Evolutionary conservation across 495 filamentous ascomycete species (phyloP).

Genomic region (Hypoxylon fragiforme): DNA sequence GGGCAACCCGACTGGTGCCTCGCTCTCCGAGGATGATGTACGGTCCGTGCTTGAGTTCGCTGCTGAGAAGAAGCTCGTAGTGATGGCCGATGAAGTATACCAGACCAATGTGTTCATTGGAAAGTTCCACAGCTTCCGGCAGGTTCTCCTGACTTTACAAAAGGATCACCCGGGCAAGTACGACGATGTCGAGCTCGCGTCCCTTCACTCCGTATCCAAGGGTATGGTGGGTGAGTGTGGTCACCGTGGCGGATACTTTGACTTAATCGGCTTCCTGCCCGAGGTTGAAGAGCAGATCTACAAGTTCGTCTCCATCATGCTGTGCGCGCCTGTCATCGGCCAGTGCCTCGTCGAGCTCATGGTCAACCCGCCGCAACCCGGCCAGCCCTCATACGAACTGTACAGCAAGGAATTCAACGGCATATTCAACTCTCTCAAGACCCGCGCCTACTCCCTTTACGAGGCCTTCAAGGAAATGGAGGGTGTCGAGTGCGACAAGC

Average conservation of each 20-base stretch:
- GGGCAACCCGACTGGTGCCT: slow-evolving; percentile 94
- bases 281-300: slow-evolving; percentile 92
- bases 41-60: slow-evolving; percentile 81
- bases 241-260: slow-evolving; percentile 96
- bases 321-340: slow-evolving; percentile 92
- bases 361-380: slow-evolving; percentile 87
- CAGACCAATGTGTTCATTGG: slow-evolving; percentile 97
- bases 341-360: slow-evolving; percentile 96
- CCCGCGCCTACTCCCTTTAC: slow-evolving; percentile 82
- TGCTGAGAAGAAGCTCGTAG: slow-evolving; percentile 79
- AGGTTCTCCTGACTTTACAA: slow-evolving; percentile 81
- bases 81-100: slow-evolving; percentile 97
- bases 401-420: slow-evolving; percentile 82
- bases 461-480: slow-evolving; percentile 93
- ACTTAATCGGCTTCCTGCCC: slow-evolving; percentile 84
- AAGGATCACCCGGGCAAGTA: slow-evolving; percentile 70
- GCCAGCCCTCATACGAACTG: slow-evolving; percentile 77
- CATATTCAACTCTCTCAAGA: slow-evolving; percentile 72
- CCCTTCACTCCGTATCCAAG: slow-evolving; percentile 85
- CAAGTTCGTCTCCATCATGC: slow-evolving; percentile 94
- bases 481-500: slow-evolving; percentile 84
- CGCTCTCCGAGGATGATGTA: slow-evolving; percentile 75
- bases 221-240: slow-evolving; percentile 99
- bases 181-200: slow-evolving; percentile 84
- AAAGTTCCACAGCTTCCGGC: slow-evolving; percentile 93